Evolutionary conservation across 106 monocot species (phyloP).

Genomic region (Acorus gramineus): DNA sequence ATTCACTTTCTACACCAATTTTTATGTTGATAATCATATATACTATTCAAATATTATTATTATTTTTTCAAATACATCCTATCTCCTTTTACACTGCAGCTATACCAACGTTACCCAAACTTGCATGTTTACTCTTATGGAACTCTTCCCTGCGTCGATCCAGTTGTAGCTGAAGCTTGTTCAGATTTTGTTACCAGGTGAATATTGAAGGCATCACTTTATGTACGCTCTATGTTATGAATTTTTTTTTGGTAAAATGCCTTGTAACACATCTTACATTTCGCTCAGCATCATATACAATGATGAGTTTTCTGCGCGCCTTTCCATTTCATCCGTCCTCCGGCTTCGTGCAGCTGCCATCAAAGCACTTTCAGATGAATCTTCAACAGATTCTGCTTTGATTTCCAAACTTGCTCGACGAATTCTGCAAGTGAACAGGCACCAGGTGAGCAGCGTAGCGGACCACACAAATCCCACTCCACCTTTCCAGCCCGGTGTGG

Average conservation of each 20-base stretch:
- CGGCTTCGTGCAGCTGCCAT: conserved; percentile 84
- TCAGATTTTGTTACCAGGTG: conserved; percentile 83
- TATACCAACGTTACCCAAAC: conserved; percentile 35
- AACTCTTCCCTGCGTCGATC: conserved; percentile 77
- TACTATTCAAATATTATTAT: no score
- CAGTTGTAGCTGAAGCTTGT: conserved; percentile 83
- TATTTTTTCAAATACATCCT: no score
- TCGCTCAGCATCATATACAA: conserved; percentile 75
- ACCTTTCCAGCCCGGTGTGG: conserved; percentile 5
- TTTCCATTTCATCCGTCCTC: conserved; percentile 78
- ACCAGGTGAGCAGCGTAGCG: conserved; percentile 12
- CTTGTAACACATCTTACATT: conserved; percentile 1
- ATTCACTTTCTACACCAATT: no score
- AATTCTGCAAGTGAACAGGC: conserved; percentile 36
- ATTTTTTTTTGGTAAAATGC: background rate
- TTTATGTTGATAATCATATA: no score
- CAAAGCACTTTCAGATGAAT: conserved; percentile 66
- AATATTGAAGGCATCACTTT: conserved; percentile 1
- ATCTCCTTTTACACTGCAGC: no score
- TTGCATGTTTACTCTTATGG: conserved; percentile 93
- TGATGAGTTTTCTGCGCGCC: conserved; percentile 92
- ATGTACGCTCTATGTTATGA: background rate
- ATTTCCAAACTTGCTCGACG: conserved; percentile 53
- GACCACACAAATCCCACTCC: conserved; percentile 5
- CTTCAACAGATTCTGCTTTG: conserved; percentile 64